These are phyloP conservation scores for Dittrichia graveolens DNA, from an alignment of 129 eudicot species.

Conservation along the genomic window DNA sequence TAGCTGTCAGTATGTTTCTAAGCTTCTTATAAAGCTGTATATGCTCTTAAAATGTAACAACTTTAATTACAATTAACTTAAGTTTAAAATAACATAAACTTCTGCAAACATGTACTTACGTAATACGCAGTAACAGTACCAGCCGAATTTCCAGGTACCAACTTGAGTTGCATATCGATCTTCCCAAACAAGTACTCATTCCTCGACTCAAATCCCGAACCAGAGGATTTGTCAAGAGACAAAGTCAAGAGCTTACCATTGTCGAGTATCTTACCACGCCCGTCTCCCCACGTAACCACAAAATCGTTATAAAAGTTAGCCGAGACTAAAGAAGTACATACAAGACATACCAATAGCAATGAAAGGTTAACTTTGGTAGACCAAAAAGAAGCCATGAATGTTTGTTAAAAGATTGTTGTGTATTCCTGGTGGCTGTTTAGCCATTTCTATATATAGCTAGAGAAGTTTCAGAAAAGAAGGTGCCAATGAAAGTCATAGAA, in stretches of 20 bases:
- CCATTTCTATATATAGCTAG: slow-evolving; percentile 8
- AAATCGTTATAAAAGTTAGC: slow-evolving; percentile 33
- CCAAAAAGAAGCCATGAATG: slow-evolving; percentile 21
- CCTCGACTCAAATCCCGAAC: slow-evolving; percentile 50
- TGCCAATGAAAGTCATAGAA: slow-evolving; percentile 5
- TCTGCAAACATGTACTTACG: slow-evolving; percentile 9
- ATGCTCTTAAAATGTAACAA: neutral
- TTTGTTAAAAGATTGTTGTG: neutral
- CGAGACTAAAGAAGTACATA: neutral
- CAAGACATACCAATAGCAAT: neutral
- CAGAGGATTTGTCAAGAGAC: slow-evolving; percentile 44
- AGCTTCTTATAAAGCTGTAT: too few relatives aligned
- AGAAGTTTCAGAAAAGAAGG: neutral
- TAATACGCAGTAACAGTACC: slow-evolving; percentile 48
- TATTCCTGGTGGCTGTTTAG: neutral
- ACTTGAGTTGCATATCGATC: slow-evolving; percentile 49
- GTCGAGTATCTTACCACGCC: slow-evolving; percentile 40
- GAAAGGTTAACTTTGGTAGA: neutral
- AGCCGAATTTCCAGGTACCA: slow-evolving; percentile 50
- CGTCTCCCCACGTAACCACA: slow-evolving; percentile 49
- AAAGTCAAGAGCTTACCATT: slow-evolving; percentile 42
- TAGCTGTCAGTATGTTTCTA: too few relatives aligned
- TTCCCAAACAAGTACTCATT: slow-evolving; percentile 35
- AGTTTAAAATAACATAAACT: neutral
- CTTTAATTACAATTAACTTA: neutral